These are phyloP conservation scores for Periconia sp. DNA, from an alignment of 2,329 filamentous ascomycete species.

Conservation along the genomic window DNA sequence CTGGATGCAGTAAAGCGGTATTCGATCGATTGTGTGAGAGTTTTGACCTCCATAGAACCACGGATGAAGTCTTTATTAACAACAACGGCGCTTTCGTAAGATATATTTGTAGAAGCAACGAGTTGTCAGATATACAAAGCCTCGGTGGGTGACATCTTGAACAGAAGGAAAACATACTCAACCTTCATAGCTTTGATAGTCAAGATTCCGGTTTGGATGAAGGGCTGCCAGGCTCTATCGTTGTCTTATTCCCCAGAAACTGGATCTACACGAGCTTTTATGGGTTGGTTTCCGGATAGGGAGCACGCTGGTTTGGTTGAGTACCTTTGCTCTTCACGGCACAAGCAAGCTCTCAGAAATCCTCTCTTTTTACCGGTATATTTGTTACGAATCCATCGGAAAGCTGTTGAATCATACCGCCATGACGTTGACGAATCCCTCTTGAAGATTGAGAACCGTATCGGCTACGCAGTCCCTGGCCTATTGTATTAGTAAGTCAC, in stretches of 20 bases:
- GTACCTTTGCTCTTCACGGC: background rate
- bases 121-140: background rate
- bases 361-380: slow-evolving; percentile 9
- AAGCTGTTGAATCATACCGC: slow-evolving; percentile 7
- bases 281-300: slow-evolving; percentile 5
- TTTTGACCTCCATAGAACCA: slow-evolving; percentile 10
- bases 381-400: slow-evolving; percentile 5
- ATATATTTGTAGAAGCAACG: background rate
- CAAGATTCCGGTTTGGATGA: slow-evolving; percentile 8
- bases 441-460: slow-evolving; percentile 4
- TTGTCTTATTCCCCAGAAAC: slow-evolving; percentile 5
- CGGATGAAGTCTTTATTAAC: slow-evolving; percentile 10
- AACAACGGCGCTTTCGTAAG: slow-evolving; percentile 13
- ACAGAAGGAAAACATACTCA: background rate
- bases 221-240: slow-evolving; percentile 11
- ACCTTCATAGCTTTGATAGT: slow-evolving; percentile 4
- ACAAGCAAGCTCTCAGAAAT: background rate
- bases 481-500: background rate
- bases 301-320: slow-evolving; percentile 1
- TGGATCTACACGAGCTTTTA: slow-evolving; percentile 4
- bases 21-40: slow-evolving; percentile 2
- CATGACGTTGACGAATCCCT: slow-evolving; percentile 5
- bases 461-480: slow-evolving; percentile 13
- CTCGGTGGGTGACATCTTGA: slow-evolving; percentile 1
- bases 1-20: background rate